These are phyloP conservation scores for Patellifolia procumbens DNA, from an alignment of 179 eudicot genomes.

Conservation along the genomic window DNA sequence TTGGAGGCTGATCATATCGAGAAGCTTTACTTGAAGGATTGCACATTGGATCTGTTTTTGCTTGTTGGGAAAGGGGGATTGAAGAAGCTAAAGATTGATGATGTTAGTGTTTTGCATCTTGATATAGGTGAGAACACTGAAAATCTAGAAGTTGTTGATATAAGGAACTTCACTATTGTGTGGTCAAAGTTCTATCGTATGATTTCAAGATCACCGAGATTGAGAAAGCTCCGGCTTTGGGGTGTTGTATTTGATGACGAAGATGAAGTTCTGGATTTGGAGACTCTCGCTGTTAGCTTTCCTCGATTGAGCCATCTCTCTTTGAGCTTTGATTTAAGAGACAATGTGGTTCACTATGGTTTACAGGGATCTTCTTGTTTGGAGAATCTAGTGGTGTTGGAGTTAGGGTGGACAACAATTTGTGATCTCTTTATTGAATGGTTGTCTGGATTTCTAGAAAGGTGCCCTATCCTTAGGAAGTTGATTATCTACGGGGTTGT, in stretches of 20 bases:
- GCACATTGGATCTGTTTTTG: conserved; percentile 2
- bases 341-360: conserved; percentile 46
- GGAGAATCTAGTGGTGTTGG: conserved; percentile 8
- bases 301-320: conserved; percentile 5
- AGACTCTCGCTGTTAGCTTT: neutral
- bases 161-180: conserved; percentile 45
- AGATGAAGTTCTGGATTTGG: conserved; percentile 10
- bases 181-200: conserved; percentile 49
- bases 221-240: conserved; percentile 6
- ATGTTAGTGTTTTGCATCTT: conserved; percentile 74
- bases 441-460: conserved; percentile 11
- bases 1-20: conserved; percentile 16
- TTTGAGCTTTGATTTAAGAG: conserved; percentile 40
- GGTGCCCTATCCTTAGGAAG: conserved; percentile 17
- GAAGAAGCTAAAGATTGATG: conserved; percentile 13
- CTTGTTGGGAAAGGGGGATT: conserved; percentile 14
- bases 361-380: conserved; percentile 37
- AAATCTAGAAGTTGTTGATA: conserved; percentile 61
- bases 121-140: conserved; percentile 69
- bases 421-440: conserved; percentile 14
- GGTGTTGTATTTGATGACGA: neutral
- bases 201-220: conserved; percentile 18
- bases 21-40: conserved; percentile 10
- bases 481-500: neutral
- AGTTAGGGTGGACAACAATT: conserved; percentile 8